Evolutionary conservation across 1,284 basidiomycete species (phyloP), one percentile per base, ranked within the genome.

Genomic region (Fomitopsis schrenkii): DNA sequence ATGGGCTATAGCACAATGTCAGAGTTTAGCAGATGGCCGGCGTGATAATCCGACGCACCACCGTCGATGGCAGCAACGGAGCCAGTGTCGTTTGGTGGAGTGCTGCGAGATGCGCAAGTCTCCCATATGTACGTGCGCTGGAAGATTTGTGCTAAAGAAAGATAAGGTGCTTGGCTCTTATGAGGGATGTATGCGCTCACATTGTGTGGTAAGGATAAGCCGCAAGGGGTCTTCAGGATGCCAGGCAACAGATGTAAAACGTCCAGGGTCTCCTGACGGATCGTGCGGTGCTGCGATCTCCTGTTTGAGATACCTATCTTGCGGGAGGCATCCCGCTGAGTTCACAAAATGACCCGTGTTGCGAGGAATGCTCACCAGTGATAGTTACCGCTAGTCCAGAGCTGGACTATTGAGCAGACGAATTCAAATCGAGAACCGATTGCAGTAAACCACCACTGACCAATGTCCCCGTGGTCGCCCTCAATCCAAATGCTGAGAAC

Each of bases 381-480:
- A 74, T 97, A 99, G 74, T 99, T 99, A 55, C 92, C 90, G 28
- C 84, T 94, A 0, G 94, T 93, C 95, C 95, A 99, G 2, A 99
- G 78, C 76, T 99, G 97, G 22, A 99, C 93, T 89, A 45, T 60
- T 5, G 33, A 35, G 12, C 3, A 15, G 61, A 15, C 58, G 55
- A 46, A 1, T n/a, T 30, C 19, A 22, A 26, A 48, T 9, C 45
- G 22, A 46, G n/a, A 22, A 36, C 12, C 17, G 36, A 52, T 40
- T 4, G 33, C 15, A 50, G 14, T n/a, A 1, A 14, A 10, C 38
- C 0, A 10, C 35, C 0, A 60, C 65, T 14, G 68, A 93, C 91
- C 85, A 52, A 88, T 76, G 75, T 95, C 90, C 2, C 81, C 83
- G 2, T 80, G 78, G 28, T 84, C 79, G n/a, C 82, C 75, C 69